Conservation (phyloP, 257 asterid species). For the Fraxinus anomala region DNA sequence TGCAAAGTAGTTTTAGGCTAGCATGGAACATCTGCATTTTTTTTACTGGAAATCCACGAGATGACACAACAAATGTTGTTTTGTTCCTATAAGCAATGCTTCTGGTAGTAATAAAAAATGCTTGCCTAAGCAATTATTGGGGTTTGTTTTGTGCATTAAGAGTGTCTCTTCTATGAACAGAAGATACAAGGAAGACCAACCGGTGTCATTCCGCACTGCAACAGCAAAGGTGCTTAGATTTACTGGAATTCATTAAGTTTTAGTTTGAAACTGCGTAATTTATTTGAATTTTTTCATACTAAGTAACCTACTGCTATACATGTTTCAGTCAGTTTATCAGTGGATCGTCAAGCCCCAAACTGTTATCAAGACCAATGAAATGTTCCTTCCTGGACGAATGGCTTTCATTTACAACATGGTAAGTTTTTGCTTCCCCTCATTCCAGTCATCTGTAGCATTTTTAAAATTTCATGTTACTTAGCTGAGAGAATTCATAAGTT, state of each 20-base stretch:
- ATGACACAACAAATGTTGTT: not conserved
- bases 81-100: slow-evolving; percentile 4
- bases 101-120: not conserved
- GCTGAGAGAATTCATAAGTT: not conserved
- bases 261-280: slow-evolving; percentile 8
- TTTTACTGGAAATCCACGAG: not conserved
- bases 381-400: slow-evolving; percentile 99
- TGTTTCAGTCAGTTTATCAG: slow-evolving; percentile 77
- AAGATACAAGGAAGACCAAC: slow-evolving; percentile 75
- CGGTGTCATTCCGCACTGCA: slow-evolving; percentile 83
- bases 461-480: not conserved
- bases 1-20: not conserved
- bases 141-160: slow-evolving; percentile 24
- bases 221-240: slow-evolving; percentile 66
- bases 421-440: slow-evolving; percentile 17
- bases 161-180: slow-evolving; percentile 50
- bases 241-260: not conserved
- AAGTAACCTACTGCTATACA: slow-evolving; percentile 18
- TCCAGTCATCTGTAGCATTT: slow-evolving; percentile 10
- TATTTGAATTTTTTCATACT: slow-evolving; percentile 24
- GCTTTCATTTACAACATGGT: slow-evolving; percentile 90
- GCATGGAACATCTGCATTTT: not conserved
- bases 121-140: not conserved
- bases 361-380: slow-evolving; percentile 79
- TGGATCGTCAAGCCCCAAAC: slow-evolving; percentile 97